Evolutionary conservation across 257 asterid genomes (phyloP).

Genomic region (Nyctanthes arbortristis): DNA sequence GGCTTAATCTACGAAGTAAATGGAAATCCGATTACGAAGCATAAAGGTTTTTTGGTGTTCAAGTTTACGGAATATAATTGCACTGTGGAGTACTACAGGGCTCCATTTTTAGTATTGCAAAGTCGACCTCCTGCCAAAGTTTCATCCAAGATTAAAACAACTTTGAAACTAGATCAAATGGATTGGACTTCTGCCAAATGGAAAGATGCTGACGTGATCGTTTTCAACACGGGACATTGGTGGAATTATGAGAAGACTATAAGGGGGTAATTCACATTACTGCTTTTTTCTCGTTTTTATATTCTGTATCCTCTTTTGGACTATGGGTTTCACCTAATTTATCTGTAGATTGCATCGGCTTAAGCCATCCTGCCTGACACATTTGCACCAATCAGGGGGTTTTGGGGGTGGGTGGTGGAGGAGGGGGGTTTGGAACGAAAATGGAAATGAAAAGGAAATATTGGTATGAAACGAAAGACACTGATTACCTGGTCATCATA

Average conservation of each 20-base stretch:
- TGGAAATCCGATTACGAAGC: conserved; percentile 92
- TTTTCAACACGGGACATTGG: conserved; percentile 92
- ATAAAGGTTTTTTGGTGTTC: conserved; percentile 84
- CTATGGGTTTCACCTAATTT: neutral
- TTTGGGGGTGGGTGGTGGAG: no score
- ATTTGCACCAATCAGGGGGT: no score
- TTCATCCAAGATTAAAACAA: conserved; percentile 50
- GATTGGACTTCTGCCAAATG: conserved; percentile 75
- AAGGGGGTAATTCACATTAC: conserved; percentile 59
- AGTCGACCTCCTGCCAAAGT: conserved; percentile 75
- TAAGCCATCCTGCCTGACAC: no score
- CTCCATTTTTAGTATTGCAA: conserved; percentile 89
- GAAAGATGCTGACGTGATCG: conserved; percentile 76
- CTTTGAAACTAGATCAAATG: conserved; percentile 78
- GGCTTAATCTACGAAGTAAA: conserved; percentile 69
- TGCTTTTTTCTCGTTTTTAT: neutral
- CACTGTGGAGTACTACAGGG: conserved; percentile 86
- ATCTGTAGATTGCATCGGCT: neutral
- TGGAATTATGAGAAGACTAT: conserved; percentile 94
- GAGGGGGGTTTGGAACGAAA: no score
- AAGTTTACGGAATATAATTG: conserved; percentile 73
- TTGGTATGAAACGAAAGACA: neutral
- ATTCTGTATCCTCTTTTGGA: neutral
- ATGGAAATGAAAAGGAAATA: neutral
- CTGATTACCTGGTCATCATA: neutral